Base-by-base conservation (phyloP, 225 moss, liverwort and hornwort genomes). In the Sphagnum contortum region DNA sequence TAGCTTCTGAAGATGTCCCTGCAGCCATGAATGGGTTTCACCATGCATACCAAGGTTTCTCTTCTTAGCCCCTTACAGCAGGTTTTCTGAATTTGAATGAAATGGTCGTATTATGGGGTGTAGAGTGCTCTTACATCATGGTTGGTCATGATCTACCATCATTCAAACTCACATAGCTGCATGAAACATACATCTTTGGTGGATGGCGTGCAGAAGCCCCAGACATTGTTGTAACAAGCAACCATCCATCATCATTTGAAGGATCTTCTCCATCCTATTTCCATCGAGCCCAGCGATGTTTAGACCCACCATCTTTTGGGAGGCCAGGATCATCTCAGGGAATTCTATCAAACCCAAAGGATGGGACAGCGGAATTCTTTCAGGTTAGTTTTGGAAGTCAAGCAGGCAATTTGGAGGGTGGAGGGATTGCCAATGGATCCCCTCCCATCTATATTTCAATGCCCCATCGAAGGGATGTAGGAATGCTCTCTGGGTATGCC, bases 21-120 rank as follows among this genome's bases (percentile, higher is more conserved):
- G 76, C 73, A 69, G 85, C 75, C 58, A 45, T 68, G 69, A 90
- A 90, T 76, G 90, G 96, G 46, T 96, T 82, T 76, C 87, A 92
- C 74, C 88, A 84, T 50, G 88, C 81, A 58, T 88, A 81, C 67
- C 92, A 92, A 96, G 96, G 95, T 96, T 77, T 69, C 62, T 59
- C 54, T 45, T 13, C 61, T 49, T 14, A 57, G 44, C 51, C 59
- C 51, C 50, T 55, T 72, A 52, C 49, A 49, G 48, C n/a, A 14
- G 5, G 48, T 6, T 29, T 64, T 47, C 49, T 29, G 14, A 64
- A 11, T 7, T 14, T 8, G 11, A 14, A 64, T 64, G 13, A 9
- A 48, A 44, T 64, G 49, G 64, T n/a, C 48, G 2, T 0, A 52
- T 52, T 52, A 52, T 52, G 6, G 6, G 6, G 52, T 52, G 7